Conservation (phyloP, 129 eudicot genomes). For the Artemisia argyi region DNA sequence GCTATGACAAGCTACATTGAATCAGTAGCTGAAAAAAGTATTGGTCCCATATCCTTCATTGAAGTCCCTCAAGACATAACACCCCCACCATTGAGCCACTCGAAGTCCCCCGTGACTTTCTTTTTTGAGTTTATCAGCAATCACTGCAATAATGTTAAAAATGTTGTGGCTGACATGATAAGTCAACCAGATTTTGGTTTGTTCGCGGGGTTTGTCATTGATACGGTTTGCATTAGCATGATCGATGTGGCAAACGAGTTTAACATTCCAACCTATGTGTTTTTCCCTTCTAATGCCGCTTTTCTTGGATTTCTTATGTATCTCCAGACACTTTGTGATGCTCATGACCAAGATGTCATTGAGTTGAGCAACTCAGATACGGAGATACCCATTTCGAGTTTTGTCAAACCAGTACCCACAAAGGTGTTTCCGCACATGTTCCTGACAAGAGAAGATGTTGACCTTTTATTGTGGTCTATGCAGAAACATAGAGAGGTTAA, state of each 20-base stretch:
- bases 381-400: slow-evolving; percentile 13
- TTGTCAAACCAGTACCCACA: slow-evolving; percentile 16
- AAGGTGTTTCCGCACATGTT: slow-evolving; percentile 18
- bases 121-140: neutral
- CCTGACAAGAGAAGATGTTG: slow-evolving; percentile 1
- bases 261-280: slow-evolving; percentile 2
- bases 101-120: neutral
- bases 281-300: slow-evolving; percentile 28
- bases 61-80: slow-evolving; percentile 17
- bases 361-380: slow-evolving; percentile 6
- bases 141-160: slow-evolving; percentile 6
- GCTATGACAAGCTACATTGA: slow-evolving; percentile 7
- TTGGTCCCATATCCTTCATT: slow-evolving; percentile 4
- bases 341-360: neutral
- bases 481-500: slow-evolving; percentile 8
- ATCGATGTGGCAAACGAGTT: slow-evolving; percentile 27
- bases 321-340: slow-evolving; percentile 7
- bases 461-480: neutral
- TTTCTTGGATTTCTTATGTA: slow-evolving; percentile 14
- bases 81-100: neutral
- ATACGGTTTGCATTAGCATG: slow-evolving; percentile 13
- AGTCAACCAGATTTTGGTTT: neutral
- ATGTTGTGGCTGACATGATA: slow-evolving; percentile 2
- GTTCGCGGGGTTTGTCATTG: slow-evolving; percentile 11
- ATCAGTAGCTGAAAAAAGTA: neutral